A percentile compares a stretch with the other conserved stretches of the same genome.
phyloP scores from a whole-genome alignment of 805 yeast species.

The Candida yuanshanica region DNA sequence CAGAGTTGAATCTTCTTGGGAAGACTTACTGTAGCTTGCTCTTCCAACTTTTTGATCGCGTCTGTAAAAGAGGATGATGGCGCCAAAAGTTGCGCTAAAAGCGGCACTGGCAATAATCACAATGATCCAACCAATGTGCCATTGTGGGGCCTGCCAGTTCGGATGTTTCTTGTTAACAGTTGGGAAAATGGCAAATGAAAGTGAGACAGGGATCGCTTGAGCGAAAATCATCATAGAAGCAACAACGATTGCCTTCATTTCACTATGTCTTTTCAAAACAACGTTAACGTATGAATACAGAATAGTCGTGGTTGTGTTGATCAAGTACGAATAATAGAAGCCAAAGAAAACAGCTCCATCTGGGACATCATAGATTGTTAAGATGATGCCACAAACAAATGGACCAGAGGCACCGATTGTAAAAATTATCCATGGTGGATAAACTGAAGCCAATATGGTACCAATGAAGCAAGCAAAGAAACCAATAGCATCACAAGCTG shows the following conservation, averaged over 20 bases:
- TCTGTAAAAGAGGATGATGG: background rate
- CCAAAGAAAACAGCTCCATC: constrained; percentile 55
- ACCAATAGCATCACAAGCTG: constrained; percentile 2
- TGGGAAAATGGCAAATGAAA: constrained; percentile 3
- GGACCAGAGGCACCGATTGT: constrained; percentile 1
- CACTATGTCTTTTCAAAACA: constrained; percentile 46
- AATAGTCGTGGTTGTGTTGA: constrained; percentile 56
- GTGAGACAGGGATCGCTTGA: constrained; percentile 21
- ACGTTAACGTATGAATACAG: constrained; percentile 53
- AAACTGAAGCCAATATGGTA: constrained; percentile 3
- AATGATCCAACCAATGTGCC: constrained; percentile 7
- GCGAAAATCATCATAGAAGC: constrained; percentile 46
- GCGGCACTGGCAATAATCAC: background rate
- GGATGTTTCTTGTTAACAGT: constrained; percentile 3
- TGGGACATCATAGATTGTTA: constrained; percentile 51
- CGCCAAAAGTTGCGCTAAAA: background rate
- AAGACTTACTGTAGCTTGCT: background rate
- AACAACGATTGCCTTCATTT: constrained; percentile 44
- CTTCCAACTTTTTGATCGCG: constrained; percentile 1
- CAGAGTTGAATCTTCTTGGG: background rate
- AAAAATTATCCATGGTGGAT: constrained; percentile 1
- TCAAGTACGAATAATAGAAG: constrained; percentile 47
- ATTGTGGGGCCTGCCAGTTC: constrained; percentile 3
- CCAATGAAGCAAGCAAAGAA: constrained; percentile 3
- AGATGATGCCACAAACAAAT: constrained; percentile 42